Percentiles rank a stretch among this genome's conserved stretches.
Evolutionary conservation across 176 grass and related monocot species (phyloP).

Genomic region (Avena insularis): DNA sequence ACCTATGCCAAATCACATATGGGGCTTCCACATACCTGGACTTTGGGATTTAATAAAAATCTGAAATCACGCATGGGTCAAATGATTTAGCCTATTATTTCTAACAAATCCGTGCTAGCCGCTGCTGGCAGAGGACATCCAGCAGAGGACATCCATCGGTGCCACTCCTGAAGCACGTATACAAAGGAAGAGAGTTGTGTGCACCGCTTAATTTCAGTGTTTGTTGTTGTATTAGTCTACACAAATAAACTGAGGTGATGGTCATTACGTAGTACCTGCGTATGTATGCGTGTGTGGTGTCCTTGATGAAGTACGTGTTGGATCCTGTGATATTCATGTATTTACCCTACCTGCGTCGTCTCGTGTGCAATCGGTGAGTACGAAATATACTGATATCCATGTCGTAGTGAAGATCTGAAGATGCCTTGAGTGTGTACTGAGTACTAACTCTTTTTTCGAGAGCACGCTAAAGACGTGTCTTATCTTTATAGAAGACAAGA

Average conservation of each 20-base stretch:
- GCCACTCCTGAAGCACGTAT: background rate
- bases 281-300: background rate
- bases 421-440: no score
- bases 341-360: background rate
- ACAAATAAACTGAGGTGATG: background rate
- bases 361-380: background rate
- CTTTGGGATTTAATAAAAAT: no score
- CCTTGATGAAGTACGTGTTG: background rate
- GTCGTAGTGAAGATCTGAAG: background rate
- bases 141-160: no score
- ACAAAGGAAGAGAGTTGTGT: background rate
- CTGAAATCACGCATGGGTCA: no score
- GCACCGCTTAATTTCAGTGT: constrained; percentile 1
- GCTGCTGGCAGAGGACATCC: no score
- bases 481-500: no score
- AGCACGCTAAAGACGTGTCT: no score
- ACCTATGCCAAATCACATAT: no score
- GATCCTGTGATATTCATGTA: background rate
- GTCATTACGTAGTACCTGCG: background rate
- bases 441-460: no score
- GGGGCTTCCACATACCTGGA: no score
- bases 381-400: background rate
- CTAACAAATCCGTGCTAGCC: no score
- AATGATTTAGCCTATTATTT: no score
- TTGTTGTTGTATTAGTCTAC: constrained; percentile 4